phyloP scores from a whole-genome alignment of 2,329 filamentous ascomycete species.

The Nigrograna mackinnonii region DNA sequence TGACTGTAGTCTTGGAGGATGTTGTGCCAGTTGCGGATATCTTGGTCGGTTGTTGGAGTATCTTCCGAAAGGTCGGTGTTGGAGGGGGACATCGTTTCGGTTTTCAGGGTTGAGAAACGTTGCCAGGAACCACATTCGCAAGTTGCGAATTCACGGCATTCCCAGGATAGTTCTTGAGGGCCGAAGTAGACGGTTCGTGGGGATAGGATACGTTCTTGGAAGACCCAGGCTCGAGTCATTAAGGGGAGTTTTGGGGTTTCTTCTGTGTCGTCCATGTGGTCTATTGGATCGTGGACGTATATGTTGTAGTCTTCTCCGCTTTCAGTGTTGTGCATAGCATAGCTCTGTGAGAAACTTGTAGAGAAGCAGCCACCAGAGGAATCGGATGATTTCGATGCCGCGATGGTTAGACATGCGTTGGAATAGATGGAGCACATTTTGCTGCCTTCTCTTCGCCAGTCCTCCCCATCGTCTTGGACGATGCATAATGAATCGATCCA shows the following conservation, averaged over 20 bases:
- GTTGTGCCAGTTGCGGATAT: neutral
- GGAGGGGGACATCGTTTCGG: neutral
- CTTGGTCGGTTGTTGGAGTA: neutral
- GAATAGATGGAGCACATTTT: neutral
- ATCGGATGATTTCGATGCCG: conserved; percentile 3
- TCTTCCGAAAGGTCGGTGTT: neutral
- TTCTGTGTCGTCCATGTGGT: conserved; percentile 3
- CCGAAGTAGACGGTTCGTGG: conserved; percentile 17
- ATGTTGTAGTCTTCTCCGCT: conserved; percentile 7
- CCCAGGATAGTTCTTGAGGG: conserved; percentile 17
- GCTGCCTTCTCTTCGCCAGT: neutral
- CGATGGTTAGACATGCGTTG: neutral
- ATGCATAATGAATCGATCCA: conserved; percentile 15
- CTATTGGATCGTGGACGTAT: conserved; percentile 3
- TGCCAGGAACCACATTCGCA: conserved; percentile 16
- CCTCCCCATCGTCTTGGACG: conserved; percentile 13
- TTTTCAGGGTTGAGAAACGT: neutral
- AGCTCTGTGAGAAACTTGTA: neutral
- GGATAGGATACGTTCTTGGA: conserved; percentile 14
- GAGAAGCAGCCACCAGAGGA: neutral
- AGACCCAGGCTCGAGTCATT: conserved; percentile 7
- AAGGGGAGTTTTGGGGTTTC: conserved; percentile 7
- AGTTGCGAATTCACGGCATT: conserved; percentile 12
- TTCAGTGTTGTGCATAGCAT: neutral
- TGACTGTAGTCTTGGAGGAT: neutral